Base-by-base conservation (phyloP, 202 grass and related monocot species). In the Cymbopogon flexuosus region DNA sequence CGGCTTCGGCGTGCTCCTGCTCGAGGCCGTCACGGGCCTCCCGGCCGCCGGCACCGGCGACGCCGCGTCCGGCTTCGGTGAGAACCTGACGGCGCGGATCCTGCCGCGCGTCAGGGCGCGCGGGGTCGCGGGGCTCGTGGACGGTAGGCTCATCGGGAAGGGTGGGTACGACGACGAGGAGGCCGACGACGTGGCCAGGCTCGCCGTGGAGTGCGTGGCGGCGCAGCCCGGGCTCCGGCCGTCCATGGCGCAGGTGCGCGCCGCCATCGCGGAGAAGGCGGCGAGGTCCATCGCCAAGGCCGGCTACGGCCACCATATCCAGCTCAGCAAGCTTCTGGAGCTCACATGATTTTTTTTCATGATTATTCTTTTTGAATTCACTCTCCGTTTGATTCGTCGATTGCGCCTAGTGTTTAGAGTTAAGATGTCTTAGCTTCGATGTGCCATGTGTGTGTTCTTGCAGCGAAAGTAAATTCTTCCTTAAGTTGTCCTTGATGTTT, bases 1-100 rank as follows among this genome's bases (percentile, higher is more conserved):
- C 79, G 89, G 89, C 90, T 97, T 97, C 78, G 94, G 94, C 10
- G 94, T 94, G 54, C 57, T 97, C 3, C 65, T 94, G 22, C 84
- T 97, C 73, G 89, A 94, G 64, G 76, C 52, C 75, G 15, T 97
- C 79, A 97, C 94, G 1, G 94, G 94, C 14, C 29, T 76, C 27
- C 85, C 88, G 33, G 88, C 81, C 29, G 93, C 85, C 12, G 81
- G 73, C 2, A 18, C 0, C 8, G 46, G 5, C 1, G 47, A 5
- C 6, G 36, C 5, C 0, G 14, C 46, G 45, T 47, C 45, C 46
- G 47, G 43, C 13, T 41, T n/a, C 69, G 70, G 21, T 16, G 30
- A 47, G 71, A 72, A 89, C 74, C 65, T 92, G 33, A 87, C 78
- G 23, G 45, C 75, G 2, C 47, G 77, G 78, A 49, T 92, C 7